Base-by-base conservation (phyloP, 2,329 filamentous ascomycete genomes). In the Tothia fuscella region DNA sequence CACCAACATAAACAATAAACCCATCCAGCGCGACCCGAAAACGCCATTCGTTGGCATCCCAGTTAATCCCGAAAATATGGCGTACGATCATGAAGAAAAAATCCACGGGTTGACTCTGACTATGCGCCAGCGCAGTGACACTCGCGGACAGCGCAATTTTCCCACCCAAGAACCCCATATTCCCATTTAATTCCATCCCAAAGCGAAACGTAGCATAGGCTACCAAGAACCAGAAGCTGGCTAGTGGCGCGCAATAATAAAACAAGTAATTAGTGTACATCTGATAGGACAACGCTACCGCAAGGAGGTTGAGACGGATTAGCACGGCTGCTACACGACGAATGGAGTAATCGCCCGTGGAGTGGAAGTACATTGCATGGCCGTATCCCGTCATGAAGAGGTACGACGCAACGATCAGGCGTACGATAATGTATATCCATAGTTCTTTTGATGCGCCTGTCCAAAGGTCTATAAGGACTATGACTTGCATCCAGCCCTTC, bases 371-470 rank as follows among this genome's bases (percentile, higher is more conserved):
- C 6, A 68, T 56, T 1, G 76, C 68, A 50, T 81, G 76, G 1
- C 75, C 74, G 48, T 72, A 80, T 6, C 70, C 71, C 13, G 71
- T 76, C 47, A 80, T 63, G 53, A 80, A 80, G 21, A 81, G 63
- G 52, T 78, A 80, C 2, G 67, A 63, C 1, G 74, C 67, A 5
- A 76, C 2, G n/a, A 74, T 51, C 21, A 67, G 50, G 4, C 63
- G 61, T 6, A 61, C 62, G 22, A 57, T 57, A 28, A 47, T 53
- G 22, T 44, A 34, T 5, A 28, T 16, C 14, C 22, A 35, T 14
- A 43, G 38, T 10, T 40, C 52, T 47, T 62, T 61, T 3, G 65
- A 70, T 26, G 64, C 67, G 16, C 69, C 64, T 16, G 70, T 68
- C 53, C 71, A 76, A 46, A 75, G 70, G 48, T 73, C 76, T 9